A percentile compares a stretch with the other conserved stretches of the same genome.
Conservation (phyloP, 768 basidiomycete species). For the Leccinum arenicola region DNA sequence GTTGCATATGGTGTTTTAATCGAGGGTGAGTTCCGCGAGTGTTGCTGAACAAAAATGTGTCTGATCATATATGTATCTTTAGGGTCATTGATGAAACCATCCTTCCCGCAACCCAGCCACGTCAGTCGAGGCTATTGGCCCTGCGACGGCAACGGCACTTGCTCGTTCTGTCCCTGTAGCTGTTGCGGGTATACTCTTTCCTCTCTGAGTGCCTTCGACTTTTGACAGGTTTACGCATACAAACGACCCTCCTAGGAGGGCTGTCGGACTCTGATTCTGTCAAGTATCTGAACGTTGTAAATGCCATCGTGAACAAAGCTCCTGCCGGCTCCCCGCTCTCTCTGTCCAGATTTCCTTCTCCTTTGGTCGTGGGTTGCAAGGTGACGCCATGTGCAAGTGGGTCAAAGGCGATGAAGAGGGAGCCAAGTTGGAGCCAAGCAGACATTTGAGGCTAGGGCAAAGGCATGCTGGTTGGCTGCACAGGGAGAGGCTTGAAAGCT, state of each 20-base stretch:
- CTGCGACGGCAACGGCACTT: slow-evolving; percentile 45
- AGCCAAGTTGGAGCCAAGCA: slow-evolving; percentile 37
- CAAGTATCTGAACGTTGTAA: slow-evolving; percentile 40
- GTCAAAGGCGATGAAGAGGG: slow-evolving; percentile 41
- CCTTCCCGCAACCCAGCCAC: slow-evolving; percentile 50
- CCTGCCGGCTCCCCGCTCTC: slow-evolving; percentile 28
- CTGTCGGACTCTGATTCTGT: slow-evolving; percentile 40
- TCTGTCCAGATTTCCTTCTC: slow-evolving; percentile 31
- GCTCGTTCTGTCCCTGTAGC: slow-evolving; percentile 44
- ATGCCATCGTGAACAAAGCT: slow-evolving; percentile 36
- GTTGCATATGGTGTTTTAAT: slow-evolving; percentile 45
- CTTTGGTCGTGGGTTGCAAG: slow-evolving; percentile 48
- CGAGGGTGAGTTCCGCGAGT: slow-evolving; percentile 36
- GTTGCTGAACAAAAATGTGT: background rate
- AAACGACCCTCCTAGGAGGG: slow-evolving; percentile 34
- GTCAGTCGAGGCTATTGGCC: slow-evolving; percentile 41
- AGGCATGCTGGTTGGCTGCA: slow-evolving; percentile 42
- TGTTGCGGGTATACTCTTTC: slow-evolving; percentile 51
- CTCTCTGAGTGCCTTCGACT: slow-evolving; percentile 33
- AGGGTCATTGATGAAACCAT: slow-evolving; percentile 52
- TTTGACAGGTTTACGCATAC: background rate
- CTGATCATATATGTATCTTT: background rate
- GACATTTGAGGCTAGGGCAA: slow-evolving; percentile 42
- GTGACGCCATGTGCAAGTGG: slow-evolving; percentile 47
- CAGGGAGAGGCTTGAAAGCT: slow-evolving; percentile 30